phyloP scores from a whole-genome alignment of 257 asterid genomes.

The Dorcoceras hygrometricum region DNA sequence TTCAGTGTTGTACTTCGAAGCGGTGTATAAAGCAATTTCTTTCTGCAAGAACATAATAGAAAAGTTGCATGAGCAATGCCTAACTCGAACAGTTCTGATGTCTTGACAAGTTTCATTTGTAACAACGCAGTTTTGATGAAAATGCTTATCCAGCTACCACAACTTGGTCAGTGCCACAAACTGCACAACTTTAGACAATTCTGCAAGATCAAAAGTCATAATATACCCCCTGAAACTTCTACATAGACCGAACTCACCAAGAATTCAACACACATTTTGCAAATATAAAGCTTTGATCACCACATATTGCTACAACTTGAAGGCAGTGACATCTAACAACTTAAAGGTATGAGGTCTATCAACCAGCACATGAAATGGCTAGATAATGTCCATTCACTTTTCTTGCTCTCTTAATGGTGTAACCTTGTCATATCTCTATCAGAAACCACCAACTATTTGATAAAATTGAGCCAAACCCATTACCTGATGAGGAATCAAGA shows the following conservation, averaged over 20 bases:
- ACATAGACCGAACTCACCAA: constrained; percentile 2
- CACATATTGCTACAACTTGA: background rate
- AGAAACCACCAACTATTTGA: background rate
- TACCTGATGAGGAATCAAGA: constrained; percentile 3
- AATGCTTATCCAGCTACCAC: constrained; percentile 6
- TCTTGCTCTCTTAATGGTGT: too few species aligned
- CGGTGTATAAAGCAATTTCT: constrained; percentile 94
- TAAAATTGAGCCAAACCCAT: constrained; percentile 2
- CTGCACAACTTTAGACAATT: background rate
- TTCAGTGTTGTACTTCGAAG: constrained; percentile 90
- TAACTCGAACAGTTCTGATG: constrained; percentile 18
- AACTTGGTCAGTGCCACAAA: background rate
- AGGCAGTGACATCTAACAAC: background rate
- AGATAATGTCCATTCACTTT: background rate
- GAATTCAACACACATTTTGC: background rate
- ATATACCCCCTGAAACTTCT: background rate
- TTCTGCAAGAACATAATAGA: constrained; percentile 62
- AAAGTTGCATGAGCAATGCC: constrained; percentile 7
- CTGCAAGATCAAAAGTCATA: constrained; percentile 2
- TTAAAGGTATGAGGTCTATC: background rate
- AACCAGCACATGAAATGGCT: background rate
- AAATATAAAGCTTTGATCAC: background rate
- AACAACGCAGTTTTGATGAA: constrained; percentile 23
- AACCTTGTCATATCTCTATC: constrained; percentile 9
- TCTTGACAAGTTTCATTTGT: constrained; percentile 13